Conservation (phyloP, 1,284 basidiomycete genomes). For the Xerocomus cyaneibrunnescens region DNA sequence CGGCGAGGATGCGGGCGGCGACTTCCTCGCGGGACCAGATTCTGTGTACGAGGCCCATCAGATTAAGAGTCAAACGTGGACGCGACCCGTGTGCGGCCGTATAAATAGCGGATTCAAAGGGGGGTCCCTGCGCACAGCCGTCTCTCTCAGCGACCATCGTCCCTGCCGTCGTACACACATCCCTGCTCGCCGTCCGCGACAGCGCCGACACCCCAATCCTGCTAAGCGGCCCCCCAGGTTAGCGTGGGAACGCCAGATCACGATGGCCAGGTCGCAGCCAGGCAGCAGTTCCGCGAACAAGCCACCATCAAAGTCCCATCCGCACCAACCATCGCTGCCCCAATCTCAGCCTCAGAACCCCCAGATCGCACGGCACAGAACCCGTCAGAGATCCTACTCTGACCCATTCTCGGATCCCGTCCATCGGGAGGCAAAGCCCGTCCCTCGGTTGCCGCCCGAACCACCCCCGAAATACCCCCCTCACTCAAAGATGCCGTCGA, state of each 20-base stretch:
- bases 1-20: constrained; percentile 68
- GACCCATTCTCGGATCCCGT: constrained; percentile 60
- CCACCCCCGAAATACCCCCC: constrained; percentile 40
- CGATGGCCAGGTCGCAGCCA: constrained; percentile 19
- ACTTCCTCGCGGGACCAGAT: constrained; percentile 57
- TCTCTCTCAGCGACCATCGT: constrained; percentile 6
- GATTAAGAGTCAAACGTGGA: neutral
- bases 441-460: constrained; percentile 39
- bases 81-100: constrained; percentile 14
- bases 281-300: constrained; percentile 23
- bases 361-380: constrained; percentile 36
- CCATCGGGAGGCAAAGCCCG: constrained; percentile 39
- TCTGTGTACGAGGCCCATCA: neutral
- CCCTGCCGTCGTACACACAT: constrained; percentile 3
- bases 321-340: neutral
- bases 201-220: constrained; percentile 1
- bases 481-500: constrained; percentile 29
- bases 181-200: constrained; percentile 10
- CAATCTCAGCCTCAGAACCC: constrained; percentile 23
- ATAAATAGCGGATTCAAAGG: constrained; percentile 23
- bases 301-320: constrained; percentile 27
- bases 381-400: constrained; percentile 51
- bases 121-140: neutral
- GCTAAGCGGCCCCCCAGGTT: neutral
- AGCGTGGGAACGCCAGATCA: constrained; percentile 27